Evolutionary conservation across 805 yeast genomes (phyloP), one percentile per base, ranked within the genome.

Genomic region (Kurtzmaniella cleridarum): DNA sequence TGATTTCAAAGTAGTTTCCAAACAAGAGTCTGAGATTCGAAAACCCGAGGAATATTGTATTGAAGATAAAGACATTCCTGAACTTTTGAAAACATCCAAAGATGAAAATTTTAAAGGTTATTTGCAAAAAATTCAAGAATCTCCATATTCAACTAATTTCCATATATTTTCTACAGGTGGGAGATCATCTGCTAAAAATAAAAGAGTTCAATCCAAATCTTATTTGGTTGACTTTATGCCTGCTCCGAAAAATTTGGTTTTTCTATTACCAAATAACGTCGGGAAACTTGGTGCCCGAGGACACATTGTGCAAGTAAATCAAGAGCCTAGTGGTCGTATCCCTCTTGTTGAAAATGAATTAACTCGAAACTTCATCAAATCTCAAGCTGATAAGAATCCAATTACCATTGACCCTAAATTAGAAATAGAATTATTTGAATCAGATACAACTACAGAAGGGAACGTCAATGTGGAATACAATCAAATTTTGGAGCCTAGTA

Each of bases 171-270:
- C 37, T n/a, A 50, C 60, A 41, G 48, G 66, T 1, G 65, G 63
- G 17, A 55, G 70, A 30, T 51, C 67, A 0, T 46, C 54, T 1
- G 53, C 45, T 33, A 47, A 48, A 3, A 31, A 50, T 16, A 61
- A 66, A 34, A 45, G 53, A 2, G 28, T 67, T 3, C 64, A 65
- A n/a, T 54, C 65, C 3, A 60, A 55, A 39, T 64, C 73, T 10
- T 71, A 59, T 39, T 48, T 73, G 3, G 48, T 66, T 36, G 69
- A 68, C 30, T 66, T 71, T 37, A 66, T 66, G 66, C 62, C 64
- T 1, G 48, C 57, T 12, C 74, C 75, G 2, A 39, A 47, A 14
- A 54, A 63, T 1, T 41, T 69, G n/a, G 51, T 57, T 7, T 46
- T 58, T 12, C 36, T 66, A 10, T 36, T 64, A 12, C 67, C 68